These are phyloP conservation scores for Dactylellina sp. DNA, from an alignment of 2,329 filamentous ascomycete genomes.

Conservation along the genomic window DNA sequence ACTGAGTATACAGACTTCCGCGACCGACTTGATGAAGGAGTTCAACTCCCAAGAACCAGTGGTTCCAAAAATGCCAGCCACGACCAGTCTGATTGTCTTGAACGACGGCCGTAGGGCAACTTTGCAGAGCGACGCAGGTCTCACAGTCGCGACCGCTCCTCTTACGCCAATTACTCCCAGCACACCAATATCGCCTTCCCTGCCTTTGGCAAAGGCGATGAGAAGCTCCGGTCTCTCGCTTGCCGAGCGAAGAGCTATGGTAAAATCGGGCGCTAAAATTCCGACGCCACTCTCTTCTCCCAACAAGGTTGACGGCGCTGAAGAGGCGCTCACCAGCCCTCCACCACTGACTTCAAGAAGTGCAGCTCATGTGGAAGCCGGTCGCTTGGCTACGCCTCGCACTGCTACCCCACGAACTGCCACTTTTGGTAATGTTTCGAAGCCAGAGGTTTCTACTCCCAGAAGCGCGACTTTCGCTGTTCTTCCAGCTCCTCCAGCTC, in stretches of 20 bases:
- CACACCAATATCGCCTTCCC: conserved; percentile 49
- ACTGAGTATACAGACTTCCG: conserved; percentile 53
- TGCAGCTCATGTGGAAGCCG: conserved; percentile 51
- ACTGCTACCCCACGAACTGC: conserved; percentile 54
- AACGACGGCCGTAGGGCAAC: conserved; percentile 42
- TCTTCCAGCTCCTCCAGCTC: conserved; percentile 36
- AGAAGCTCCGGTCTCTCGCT: conserved; percentile 48
- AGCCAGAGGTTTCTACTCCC: conserved; percentile 53
- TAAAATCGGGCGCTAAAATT: conserved; percentile 46
- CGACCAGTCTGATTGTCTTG: conserved; percentile 43
- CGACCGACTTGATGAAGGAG: conserved; percentile 41
- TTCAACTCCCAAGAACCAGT: conserved; percentile 34
- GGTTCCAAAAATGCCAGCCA: conserved; percentile 38
- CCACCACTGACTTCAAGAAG: conserved; percentile 54
- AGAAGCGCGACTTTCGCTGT: conserved; percentile 44
- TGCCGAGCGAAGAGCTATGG: conserved; percentile 52
- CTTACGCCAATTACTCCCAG: conserved; percentile 45
- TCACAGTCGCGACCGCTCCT: conserved; percentile 19
- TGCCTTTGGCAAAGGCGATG: conserved; percentile 47
- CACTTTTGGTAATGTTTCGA: conserved; percentile 39
- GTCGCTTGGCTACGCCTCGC: conserved; percentile 51
- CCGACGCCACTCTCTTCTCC: conserved; percentile 44
- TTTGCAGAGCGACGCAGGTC: conserved; percentile 28
- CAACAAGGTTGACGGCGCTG: conserved; percentile 19
- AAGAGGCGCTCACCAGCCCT: conserved; percentile 42